Conservation (phyloP, 768 basidiomycete genomes). For the Rhodotorula babjevae region DNA sequence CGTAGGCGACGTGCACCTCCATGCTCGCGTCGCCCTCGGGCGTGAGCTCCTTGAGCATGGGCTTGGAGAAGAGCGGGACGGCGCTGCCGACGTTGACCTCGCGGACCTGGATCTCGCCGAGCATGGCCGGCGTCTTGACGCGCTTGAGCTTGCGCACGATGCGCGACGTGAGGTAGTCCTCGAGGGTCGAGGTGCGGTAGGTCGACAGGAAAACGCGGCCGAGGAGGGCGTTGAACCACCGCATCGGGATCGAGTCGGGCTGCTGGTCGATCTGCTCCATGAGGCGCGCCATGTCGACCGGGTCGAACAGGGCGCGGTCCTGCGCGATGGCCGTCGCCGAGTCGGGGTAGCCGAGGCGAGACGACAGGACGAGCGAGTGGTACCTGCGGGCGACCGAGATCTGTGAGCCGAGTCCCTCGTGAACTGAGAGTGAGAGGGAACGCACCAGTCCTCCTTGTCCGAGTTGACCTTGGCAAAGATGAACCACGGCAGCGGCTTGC, state of each 20-base stretch:
- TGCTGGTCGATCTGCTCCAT: constrained; percentile 82
- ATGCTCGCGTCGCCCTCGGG: constrained; percentile 86
- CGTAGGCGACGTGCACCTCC: constrained; percentile 76
- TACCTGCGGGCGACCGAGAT: constrained; percentile 45
- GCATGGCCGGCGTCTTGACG: constrained; percentile 80
- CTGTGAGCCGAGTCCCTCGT: no score
- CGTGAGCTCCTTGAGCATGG: constrained; percentile 96
- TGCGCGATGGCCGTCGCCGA: constrained; percentile 63
- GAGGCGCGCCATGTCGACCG: constrained; percentile 73
- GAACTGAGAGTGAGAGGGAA: constrained; percentile 56
- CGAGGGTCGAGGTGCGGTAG: constrained; percentile 61
- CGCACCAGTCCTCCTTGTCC: constrained; percentile 95
- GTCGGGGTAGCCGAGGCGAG: constrained; percentile 62
- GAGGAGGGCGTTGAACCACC: constrained; percentile 92
- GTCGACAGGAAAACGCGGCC: constrained; percentile 89
- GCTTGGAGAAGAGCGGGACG: constrained; percentile 83
- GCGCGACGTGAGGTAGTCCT: constrained; percentile 75
- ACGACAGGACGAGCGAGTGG: constrained; percentile 68
- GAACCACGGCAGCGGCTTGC: constrained; percentile 66
- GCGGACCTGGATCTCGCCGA: constrained; percentile 76
- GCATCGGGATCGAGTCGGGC: constrained; percentile 92
- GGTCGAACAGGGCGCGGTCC: constrained; percentile 59
- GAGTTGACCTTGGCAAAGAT: constrained; percentile 81
- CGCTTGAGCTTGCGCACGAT: constrained; percentile 91
- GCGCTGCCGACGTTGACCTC: constrained; percentile 83